Conservation (phyloP, 2,329 filamentous ascomycete genomes). For the Aspergillus glaucus region DNA sequence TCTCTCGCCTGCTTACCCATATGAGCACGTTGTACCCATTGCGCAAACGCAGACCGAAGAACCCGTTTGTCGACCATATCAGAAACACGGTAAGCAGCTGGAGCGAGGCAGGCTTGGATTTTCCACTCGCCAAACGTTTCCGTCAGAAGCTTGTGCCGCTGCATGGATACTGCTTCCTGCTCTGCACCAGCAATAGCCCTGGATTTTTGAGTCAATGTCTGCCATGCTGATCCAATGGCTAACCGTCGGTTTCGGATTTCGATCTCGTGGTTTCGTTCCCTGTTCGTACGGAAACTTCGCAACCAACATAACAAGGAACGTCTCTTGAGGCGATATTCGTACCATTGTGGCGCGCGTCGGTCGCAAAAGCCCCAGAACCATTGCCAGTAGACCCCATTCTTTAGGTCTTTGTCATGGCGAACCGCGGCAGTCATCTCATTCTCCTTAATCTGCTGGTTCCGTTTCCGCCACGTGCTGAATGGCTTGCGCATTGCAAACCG, state of each 20-base stretch:
- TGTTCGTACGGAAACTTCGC: constrained; percentile 32
- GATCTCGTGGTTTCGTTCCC: constrained; percentile 35
- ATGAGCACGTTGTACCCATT: constrained; percentile 45
- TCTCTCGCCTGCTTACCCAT: constrained; percentile 44
- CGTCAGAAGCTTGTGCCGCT: constrained; percentile 29
- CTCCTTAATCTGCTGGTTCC: constrained; percentile 29
- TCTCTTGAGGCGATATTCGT: constrained; percentile 35
- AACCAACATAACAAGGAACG: constrained; percentile 38
- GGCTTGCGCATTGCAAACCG: constrained; percentile 50
- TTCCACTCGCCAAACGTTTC: constrained; percentile 38
- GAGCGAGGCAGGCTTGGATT: constrained; percentile 37
- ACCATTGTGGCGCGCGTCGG: constrained; percentile 38
- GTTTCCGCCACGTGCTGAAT: constrained; percentile 48
- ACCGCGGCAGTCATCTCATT: constrained; percentile 29
- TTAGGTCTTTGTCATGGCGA: constrained; percentile 24
- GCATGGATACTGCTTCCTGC: constrained; percentile 24
- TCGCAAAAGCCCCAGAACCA: constrained; percentile 43
- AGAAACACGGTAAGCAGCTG: constrained; percentile 37
- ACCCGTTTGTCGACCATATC: constrained; percentile 41
- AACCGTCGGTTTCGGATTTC: constrained; percentile 23
- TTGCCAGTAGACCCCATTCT: constrained; percentile 32
- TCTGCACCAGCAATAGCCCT: constrained; percentile 22
- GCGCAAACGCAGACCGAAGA: constrained; percentile 40
- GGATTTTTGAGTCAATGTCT: constrained; percentile 30
- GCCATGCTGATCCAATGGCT: constrained; percentile 23